Percentiles rank a stretch among this genome's conserved stretches.
Evolutionary conservation across 192 early-diverging fungal genomes (phyloP).

Genomic region (Polychytrium aggregatum): DNA sequence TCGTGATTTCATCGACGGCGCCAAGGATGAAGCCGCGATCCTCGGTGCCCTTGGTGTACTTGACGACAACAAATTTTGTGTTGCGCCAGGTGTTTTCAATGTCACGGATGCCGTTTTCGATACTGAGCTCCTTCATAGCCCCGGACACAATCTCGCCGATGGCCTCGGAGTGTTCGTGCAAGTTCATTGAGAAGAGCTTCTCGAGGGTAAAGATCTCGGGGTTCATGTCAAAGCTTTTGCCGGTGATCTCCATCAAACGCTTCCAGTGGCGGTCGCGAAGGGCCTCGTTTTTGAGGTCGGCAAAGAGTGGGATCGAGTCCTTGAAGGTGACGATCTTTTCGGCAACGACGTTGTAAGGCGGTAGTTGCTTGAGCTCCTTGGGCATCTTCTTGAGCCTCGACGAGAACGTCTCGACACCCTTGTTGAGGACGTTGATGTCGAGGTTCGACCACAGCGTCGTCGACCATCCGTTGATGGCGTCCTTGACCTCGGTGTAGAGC

Average conservation of each 20-base stretch:
- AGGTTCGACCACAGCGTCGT: slow-evolving; percentile 51
- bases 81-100: slow-evolving; percentile 44
- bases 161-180: slow-evolving; percentile 39
- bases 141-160: slow-evolving; percentile 45
- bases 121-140: slow-evolving; percentile 46
- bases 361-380: slow-evolving; percentile 47
- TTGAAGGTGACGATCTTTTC: slow-evolving; percentile 54
- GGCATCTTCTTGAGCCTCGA: slow-evolving; percentile 37
- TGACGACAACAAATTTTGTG: slow-evolving; percentile 38
- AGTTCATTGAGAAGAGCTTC: slow-evolving; percentile 42
- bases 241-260: slow-evolving; percentile 43
- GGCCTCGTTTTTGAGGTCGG: slow-evolving; percentile 47
- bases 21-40: slow-evolving; percentile 49
- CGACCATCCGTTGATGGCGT: slow-evolving; percentile 44
- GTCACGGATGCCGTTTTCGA: slow-evolving; percentile 49
- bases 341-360: slow-evolving; percentile 53
- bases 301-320: slow-evolving; percentile 47
- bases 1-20: slow-evolving; percentile 43
- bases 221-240: slow-evolving; percentile 49
- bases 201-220: slow-evolving; percentile 49
- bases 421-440: slow-evolving; percentile 45
- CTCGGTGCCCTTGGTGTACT: slow-evolving; percentile 49
- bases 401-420: slow-evolving; percentile 42
- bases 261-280: slow-evolving; percentile 49
- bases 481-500: slow-evolving; percentile 45